Percentiles rank a stretch among this genome's conserved stretches.
Conservation (phyloP, 2,329 filamentous ascomycete species). For the Ceratocystis destructans region DNA sequence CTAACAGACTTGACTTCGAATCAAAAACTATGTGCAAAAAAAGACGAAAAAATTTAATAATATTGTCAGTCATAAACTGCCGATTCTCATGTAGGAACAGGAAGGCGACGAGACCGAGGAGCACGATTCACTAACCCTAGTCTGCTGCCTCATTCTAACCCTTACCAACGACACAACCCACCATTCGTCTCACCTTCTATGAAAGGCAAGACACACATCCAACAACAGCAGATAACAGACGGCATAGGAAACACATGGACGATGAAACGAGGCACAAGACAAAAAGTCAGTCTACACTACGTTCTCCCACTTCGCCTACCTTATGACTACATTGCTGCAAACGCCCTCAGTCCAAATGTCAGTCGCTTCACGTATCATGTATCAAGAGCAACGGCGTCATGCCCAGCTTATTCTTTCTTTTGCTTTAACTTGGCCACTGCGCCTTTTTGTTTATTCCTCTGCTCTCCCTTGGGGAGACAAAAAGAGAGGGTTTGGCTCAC, state of each 20-base stretch:
- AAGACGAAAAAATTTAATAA: background rate
- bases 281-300: too few species aligned
- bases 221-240: background rate
- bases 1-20: background rate
- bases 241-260: background rate
- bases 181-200: background rate
- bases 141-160: background rate
- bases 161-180: background rate
- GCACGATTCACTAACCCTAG: background rate
- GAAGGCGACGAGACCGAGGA: background rate
- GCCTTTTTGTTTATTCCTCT: background rate
- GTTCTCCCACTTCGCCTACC: too few species aligned
- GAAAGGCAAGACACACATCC: background rate
- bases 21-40: background rate
- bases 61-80: background rate
- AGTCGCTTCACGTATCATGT: background rate
- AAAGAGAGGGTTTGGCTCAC: background rate
- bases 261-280: conserved; percentile 4
- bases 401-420: background rate
- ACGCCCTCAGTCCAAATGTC: background rate
- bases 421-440: background rate
- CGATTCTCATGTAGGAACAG: background rate
- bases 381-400: background rate
- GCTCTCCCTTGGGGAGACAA: too few species aligned
- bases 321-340: background rate